A percentile compares a stretch with the other conserved stretches of the same genome.
Conservation (phyloP, 2,329 filamentous ascomycete species). For the Calycina herbarum region DNA sequence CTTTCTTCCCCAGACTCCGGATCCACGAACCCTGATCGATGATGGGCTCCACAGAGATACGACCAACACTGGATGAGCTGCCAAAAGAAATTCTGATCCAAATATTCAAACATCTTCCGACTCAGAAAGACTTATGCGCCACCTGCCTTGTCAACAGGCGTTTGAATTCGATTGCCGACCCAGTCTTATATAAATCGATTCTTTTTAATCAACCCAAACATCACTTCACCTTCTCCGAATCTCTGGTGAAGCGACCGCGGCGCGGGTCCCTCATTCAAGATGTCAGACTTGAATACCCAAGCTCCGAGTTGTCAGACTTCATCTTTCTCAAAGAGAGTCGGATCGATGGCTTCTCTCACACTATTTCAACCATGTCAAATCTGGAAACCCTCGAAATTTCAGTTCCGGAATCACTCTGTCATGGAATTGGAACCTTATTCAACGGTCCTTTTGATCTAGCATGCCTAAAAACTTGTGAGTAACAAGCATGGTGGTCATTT, state of each 20-base stretch:
- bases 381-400: slow-evolving; percentile 48
- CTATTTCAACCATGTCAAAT: slow-evolving; percentile 52
- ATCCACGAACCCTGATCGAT: not conserved
- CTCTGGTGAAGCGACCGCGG: slow-evolving; percentile 46
- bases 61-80: slow-evolving; percentile 27
- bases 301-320: slow-evolving; percentile 45
- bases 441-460: slow-evolving; percentile 53
- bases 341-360: slow-evolving; percentile 47
- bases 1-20: not conserved
- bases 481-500: not conserved
- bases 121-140: slow-evolving; percentile 45
- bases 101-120: slow-evolving; percentile 43
- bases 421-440: slow-evolving; percentile 50
- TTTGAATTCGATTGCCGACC: slow-evolving; percentile 48
- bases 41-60: slow-evolving; percentile 7
- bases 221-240: slow-evolving; percentile 50
- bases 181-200: slow-evolving; percentile 48
- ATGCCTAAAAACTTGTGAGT: slow-evolving; percentile 46
- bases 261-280: slow-evolving; percentile 49
- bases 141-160: slow-evolving; percentile 46
- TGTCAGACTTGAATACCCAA: slow-evolving; percentile 48
- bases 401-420: slow-evolving; percentile 46
- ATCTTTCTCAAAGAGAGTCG: slow-evolving; percentile 42
- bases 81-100: slow-evolving; percentile 44
- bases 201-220: slow-evolving; percentile 49